phyloP scores from a whole-genome alignment of 228 moss, liverwort and hornwort genomes.

The Sphagnum magellanicum region DNA sequence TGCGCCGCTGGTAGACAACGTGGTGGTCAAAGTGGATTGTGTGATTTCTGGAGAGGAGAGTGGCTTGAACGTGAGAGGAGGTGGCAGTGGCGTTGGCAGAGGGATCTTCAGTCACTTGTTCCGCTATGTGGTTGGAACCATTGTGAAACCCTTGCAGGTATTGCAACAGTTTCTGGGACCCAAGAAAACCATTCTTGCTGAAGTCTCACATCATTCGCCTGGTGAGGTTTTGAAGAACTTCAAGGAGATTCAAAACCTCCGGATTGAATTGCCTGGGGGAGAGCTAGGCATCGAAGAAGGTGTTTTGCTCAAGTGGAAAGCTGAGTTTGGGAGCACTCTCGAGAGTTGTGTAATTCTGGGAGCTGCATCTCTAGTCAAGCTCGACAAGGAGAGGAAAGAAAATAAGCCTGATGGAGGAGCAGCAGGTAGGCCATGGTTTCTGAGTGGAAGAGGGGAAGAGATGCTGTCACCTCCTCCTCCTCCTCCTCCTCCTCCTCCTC shows the following conservation, averaged over 20 bases:
- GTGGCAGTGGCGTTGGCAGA: constrained; percentile 18
- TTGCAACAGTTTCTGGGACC: constrained; percentile 72
- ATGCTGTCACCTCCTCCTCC: not conserved
- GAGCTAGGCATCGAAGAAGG: constrained; percentile 85
- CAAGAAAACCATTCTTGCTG: constrained; percentile 69
- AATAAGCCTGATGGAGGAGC: constrained; percentile 18
- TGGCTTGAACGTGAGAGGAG: constrained; percentile 35
- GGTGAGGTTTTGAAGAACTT: constrained; percentile 83
- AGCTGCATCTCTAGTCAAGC: constrained; percentile 65
- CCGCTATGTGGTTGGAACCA: constrained; percentile 62
- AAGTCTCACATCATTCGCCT: constrained; percentile 82
- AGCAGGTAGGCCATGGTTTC: constrained; percentile 38
- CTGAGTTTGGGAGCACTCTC: constrained; percentile 78
- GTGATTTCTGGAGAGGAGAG: constrained; percentile 78
- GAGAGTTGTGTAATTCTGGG: constrained; percentile 87
- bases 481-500: too few species aligned
- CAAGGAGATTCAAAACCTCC: constrained; percentile 73
- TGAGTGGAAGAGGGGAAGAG: constrained; percentile 38
- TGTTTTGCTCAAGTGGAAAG: constrained; percentile 75
- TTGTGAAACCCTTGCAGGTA: constrained; percentile 74
- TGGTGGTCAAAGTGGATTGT: constrained; percentile 83
- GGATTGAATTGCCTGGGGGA: constrained; percentile 76
- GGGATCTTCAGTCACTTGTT: constrained; percentile 68
- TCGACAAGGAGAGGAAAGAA: constrained; percentile 41
- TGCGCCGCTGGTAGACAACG: constrained; percentile 77